These are phyloP conservation scores for Fraxinus dipetala DNA, from an alignment of 305 asterid species.

Conservation along the genomic window DNA sequence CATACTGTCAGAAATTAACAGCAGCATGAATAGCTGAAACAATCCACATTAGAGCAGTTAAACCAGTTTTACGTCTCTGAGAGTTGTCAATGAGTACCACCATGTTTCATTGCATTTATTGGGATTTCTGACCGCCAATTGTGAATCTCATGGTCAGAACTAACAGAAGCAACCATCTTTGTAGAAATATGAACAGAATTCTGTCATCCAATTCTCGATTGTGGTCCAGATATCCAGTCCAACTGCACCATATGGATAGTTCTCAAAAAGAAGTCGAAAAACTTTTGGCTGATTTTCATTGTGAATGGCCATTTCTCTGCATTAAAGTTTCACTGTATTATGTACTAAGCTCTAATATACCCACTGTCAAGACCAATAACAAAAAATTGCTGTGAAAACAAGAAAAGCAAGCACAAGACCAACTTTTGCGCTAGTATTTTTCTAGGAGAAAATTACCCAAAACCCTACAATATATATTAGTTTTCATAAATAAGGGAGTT, in stretches of 20 bases:
- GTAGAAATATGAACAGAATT: constrained; percentile 38
- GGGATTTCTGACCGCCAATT: constrained; percentile 51
- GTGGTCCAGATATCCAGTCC: constrained; percentile 50
- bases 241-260: constrained; percentile 50
- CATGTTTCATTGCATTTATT: constrained; percentile 38
- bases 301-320: constrained; percentile 42
- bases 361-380: not conserved
- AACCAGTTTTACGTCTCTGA: constrained; percentile 33
- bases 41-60: constrained; percentile 47
- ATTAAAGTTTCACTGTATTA: constrained; percentile 1
- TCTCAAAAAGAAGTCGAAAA: constrained; percentile 40
- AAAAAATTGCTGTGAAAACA: not conserved
- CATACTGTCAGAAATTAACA: constrained; percentile 39
- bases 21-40: constrained; percentile 45
- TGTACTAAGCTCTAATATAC: not conserved
- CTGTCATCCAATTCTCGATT: constrained; percentile 42
- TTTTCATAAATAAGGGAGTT: too few relatives aligned
- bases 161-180: constrained; percentile 33
- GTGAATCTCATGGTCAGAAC: constrained; percentile 39
- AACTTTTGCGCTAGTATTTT: not conserved
- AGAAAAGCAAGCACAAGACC: not conserved
- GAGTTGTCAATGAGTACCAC: constrained; percentile 44
- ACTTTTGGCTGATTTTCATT: constrained; percentile 34
- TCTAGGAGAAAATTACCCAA: too few relatives aligned
- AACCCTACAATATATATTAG: too few relatives aligned